These are phyloP conservation scores for Phyllosticta ampelicida DNA, from an alignment of 2,329 filamentous ascomycete species.

Conservation along the genomic window DNA sequence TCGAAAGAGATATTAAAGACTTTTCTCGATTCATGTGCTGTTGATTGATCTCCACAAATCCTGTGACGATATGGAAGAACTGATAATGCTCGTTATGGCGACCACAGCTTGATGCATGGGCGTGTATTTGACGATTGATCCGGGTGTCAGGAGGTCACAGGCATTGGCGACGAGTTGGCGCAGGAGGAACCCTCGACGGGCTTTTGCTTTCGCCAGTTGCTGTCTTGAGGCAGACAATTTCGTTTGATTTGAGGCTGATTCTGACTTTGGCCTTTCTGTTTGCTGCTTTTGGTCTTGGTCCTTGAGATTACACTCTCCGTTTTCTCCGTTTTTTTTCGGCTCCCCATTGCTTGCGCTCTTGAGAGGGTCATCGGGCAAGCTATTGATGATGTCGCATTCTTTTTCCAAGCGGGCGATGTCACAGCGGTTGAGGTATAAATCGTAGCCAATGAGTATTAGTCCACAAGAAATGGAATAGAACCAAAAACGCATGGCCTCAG, in stretches of 20 bases:
- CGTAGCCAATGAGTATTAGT: constrained; percentile 2
- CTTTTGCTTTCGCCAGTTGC: not conserved
- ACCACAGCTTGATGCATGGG: not conserved
- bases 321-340: not conserved
- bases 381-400: not conserved
- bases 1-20: not conserved
- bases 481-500: constrained; percentile 10
- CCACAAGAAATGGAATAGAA: constrained; percentile 9
- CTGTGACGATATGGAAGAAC: constrained; percentile 3
- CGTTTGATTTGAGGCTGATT: not conserved
- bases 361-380: not conserved
- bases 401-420: not conserved
- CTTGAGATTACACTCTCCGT: not conserved
- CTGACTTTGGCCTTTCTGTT: not conserved
- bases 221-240: not conserved
- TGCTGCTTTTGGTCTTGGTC: not conserved
- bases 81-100: constrained; percentile 5
- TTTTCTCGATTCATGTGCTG: not conserved
- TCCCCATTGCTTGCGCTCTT: not conserved
- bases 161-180: not conserved
- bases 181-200: not conserved
- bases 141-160: constrained; percentile 6
- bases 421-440: not conserved
- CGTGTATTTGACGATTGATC: constrained; percentile 1
- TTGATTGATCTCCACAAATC: constrained; percentile 8